phyloP scores from a whole-genome alignment of 495 filamentous ascomycete species.

The Tirmania nivea region DNA sequence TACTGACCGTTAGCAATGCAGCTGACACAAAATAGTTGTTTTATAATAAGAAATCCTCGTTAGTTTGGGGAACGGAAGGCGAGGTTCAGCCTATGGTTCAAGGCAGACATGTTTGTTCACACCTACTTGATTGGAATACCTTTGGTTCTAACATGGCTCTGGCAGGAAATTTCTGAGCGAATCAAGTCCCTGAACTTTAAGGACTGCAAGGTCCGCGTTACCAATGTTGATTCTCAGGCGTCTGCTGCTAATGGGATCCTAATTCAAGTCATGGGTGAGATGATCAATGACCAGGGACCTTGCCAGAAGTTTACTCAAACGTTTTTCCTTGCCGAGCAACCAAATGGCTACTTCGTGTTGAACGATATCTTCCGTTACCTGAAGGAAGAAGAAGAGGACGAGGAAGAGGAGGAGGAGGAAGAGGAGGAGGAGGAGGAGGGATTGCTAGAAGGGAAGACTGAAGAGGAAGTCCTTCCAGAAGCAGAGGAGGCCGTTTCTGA shows the following conservation, averaged over 20 bases:
- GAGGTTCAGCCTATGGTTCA: slow-evolving; percentile 63
- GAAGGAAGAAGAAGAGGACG: slow-evolving; percentile 41
- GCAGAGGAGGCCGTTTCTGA: slow-evolving; percentile 25
- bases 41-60: slow-evolving; percentile 63
- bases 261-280: slow-evolving; percentile 93
- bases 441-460: slow-evolving; percentile 24
- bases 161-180: slow-evolving; percentile 72
- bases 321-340: slow-evolving; percentile 92
- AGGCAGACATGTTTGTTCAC: slow-evolving; percentile 52
- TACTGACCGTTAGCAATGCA: too few relatives aligned
- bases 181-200: slow-evolving; percentile 86
- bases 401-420: slow-evolving; percentile 44
- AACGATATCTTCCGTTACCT: slow-evolving; percentile 96
- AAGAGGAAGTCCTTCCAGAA: slow-evolving; percentile 28
- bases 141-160: background rate
- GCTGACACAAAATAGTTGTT: slow-evolving; percentile 32
- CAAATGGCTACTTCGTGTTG: slow-evolving; percentile 90
- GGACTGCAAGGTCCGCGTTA: slow-evolving; percentile 92
- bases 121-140: background rate
- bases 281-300: slow-evolving; percentile 73
- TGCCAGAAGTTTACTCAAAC: slow-evolving; percentile 93
- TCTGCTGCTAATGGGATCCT: slow-evolving; percentile 71
- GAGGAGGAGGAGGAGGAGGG: slow-evolving; percentile 23
- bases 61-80: slow-evolving; percentile 68
- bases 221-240: slow-evolving; percentile 90